Percentiles rank a stretch among this genome's conserved stretches.
Evolutionary conservation across 116 monocot genomes (phyloP).

Genomic region (Posidonia oceanica): DNA sequence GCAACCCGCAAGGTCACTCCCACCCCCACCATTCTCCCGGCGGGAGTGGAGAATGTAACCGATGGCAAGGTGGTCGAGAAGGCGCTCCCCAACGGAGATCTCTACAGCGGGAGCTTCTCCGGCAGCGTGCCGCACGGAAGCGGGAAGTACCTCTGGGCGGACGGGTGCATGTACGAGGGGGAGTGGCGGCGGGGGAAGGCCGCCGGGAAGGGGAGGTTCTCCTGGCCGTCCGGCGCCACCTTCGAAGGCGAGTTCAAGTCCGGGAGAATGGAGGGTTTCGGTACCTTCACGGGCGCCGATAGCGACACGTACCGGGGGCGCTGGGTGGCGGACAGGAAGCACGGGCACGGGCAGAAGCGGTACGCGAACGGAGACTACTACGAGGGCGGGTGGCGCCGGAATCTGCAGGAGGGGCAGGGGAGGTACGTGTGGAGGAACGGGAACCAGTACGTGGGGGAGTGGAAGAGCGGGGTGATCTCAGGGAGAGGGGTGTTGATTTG

Average conservation of each 20-base stretch:
- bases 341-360: slow-evolving; percentile 66
- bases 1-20: slow-evolving; percentile 9
- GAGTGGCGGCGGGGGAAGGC: slow-evolving; percentile 42
- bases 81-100: slow-evolving; percentile 35
- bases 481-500: slow-evolving; percentile 53
- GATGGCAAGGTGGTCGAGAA: slow-evolving; percentile 23
- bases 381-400: slow-evolving; percentile 50
- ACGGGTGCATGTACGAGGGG: slow-evolving; percentile 66
- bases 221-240: slow-evolving; percentile 61
- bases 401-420: slow-evolving; percentile 52
- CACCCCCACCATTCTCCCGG: background rate
- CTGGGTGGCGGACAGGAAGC: slow-evolving; percentile 55
- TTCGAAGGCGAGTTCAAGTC: slow-evolving; percentile 52
- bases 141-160: slow-evolving; percentile 58
- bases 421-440: slow-evolving; percentile 56
- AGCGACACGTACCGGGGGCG: slow-evolving; percentile 56
- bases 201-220: slow-evolving; percentile 46
- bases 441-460: slow-evolving; percentile 57
- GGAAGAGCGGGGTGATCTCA: slow-evolving; percentile 40
- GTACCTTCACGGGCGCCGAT: slow-evolving; percentile 40
- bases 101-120: slow-evolving; percentile 42
- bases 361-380: slow-evolving; percentile 82
- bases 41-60: background rate
- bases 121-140: slow-evolving; percentile 31
- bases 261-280: slow-evolving; percentile 51